Base-by-base conservation (phyloP, 129 eudicot species). In the Centella asiatica region DNA sequence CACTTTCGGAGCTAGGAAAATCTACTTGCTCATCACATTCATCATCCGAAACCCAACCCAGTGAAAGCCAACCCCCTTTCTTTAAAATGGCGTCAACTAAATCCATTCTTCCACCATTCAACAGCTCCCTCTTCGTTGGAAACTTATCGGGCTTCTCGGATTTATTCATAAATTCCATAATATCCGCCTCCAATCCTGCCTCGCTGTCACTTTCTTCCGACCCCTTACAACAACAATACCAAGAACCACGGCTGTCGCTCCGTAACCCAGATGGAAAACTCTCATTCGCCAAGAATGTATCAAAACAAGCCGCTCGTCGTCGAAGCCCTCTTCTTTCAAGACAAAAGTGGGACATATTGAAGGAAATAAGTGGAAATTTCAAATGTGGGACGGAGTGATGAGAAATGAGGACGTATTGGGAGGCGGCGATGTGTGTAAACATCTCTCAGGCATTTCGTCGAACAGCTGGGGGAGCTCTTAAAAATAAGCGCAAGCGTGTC, bases 361-460 rank as follows among this genome's bases (percentile, higher is more conserved):
- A 66, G 17, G 75, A 71, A 67, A 32, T 39, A 22, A 54, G 22
- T 6, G 73, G 75, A 10, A 25, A 32, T 32, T 39, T 83, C 72
- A 78, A 71, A 70, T 39, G 48, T 12, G 59, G 61, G 10, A 54
- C 7, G 33, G 51, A 72, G 22, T 65, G 49, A 26, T 28, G 75
- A 50, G 65, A 58, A 20, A 33, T 7, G 11, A 36, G 23, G 17
- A 37, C 47, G 60, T 23, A 36, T 12, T 56, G 66, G 9, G 80
- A 33, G 39, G 65, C 61, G 26, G 69, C 27, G n/a, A 56, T 58
- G 20, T 56, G 66, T 4, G 88, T 69, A 57, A 76, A 49, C 96
- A 88, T 88, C 79, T 81, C 70, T 81, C 92, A 81, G 89, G 94
- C 96, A 84, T 88, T 82, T 84, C 96, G 77, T 88, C 96, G 65